Conservation (phyloP, 1,284 basidiomycete genomes). For the Phenoliferia sp. region DNA sequence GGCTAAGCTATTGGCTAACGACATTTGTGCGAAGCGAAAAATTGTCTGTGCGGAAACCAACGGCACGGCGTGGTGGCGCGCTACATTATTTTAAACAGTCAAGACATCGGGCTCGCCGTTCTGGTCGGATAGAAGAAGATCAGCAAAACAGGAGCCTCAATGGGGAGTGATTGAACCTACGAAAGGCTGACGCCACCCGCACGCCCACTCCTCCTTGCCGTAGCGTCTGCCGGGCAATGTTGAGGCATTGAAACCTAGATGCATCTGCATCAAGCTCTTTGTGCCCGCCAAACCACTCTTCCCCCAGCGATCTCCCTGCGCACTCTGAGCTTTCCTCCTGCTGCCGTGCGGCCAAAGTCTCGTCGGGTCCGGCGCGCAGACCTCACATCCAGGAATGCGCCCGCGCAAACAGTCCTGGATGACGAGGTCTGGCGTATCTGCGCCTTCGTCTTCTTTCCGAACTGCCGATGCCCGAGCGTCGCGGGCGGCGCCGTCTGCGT, state of each 20-base stretch:
- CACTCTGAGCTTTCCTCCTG: conserved; percentile 4
- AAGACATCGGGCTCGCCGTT: conserved; percentile 28
- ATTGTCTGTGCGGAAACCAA: too few relatives aligned
- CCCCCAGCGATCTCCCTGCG: conserved; percentile 14
- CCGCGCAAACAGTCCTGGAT: conserved; percentile 27
- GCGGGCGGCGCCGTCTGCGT: conserved; percentile 12
- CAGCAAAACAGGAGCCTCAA: neutral
- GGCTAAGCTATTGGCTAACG: too few relatives aligned
- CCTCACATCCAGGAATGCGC: conserved; percentile 5
- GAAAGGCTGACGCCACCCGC: conserved; percentile 29
- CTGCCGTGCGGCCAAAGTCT: neutral
- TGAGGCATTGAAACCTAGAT: conserved; percentile 23
- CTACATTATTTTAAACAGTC: conserved; percentile 17
- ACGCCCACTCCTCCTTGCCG: conserved; percentile 29
- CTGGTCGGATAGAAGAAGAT: neutral
- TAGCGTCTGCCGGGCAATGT: conserved; percentile 26
- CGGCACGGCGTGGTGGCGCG: too few relatives aligned
- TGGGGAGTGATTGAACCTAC: conserved; percentile 1
- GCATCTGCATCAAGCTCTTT: conserved; percentile 18
- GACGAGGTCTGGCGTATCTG: conserved; percentile 27
- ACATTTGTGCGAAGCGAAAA: too few relatives aligned
- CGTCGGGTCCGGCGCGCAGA: conserved; percentile 12
- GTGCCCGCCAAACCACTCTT: conserved; percentile 24
- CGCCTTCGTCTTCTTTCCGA: conserved; percentile 17
- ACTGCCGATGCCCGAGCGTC: conserved; percentile 10